phyloP scores from a whole-genome alignment of 2,329 filamentous ascomycete species.

The Penicillium sclerotigenum region DNA sequence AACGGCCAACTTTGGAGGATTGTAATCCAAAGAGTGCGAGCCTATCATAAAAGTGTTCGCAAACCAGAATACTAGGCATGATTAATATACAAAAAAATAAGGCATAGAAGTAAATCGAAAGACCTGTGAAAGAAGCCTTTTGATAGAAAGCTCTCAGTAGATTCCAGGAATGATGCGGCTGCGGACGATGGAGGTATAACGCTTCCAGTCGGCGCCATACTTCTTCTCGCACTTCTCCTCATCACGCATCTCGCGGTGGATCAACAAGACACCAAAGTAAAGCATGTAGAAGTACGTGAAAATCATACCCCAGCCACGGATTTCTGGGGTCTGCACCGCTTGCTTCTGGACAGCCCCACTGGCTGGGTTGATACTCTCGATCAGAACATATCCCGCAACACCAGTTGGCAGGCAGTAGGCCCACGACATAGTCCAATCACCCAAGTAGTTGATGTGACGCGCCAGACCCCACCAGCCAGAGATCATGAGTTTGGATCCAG shows the following conservation, averaged over 20 bases:
- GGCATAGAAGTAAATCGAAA: background rate
- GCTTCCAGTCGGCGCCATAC: slow-evolving; percentile 89
- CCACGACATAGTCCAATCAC: slow-evolving; percentile 93
- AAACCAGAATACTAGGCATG: background rate
- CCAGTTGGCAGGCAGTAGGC: slow-evolving; percentile 85
- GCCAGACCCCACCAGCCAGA: slow-evolving; percentile 92
- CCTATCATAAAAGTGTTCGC: background rate
- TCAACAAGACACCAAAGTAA: slow-evolving; percentile 82
- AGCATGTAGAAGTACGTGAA: slow-evolving; percentile 93
- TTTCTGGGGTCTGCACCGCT: slow-evolving; percentile 68
- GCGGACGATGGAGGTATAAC: slow-evolving; percentile 77
- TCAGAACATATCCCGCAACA: slow-evolving; percentile 74
- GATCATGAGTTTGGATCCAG: slow-evolving; percentile 74
- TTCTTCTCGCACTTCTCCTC: slow-evolving; percentile 88
- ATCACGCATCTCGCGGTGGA: slow-evolving; percentile 83
- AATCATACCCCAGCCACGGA: slow-evolving; percentile 77
- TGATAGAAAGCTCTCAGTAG: slow-evolving; percentile 55
- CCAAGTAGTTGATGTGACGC: slow-evolving; percentile 92
- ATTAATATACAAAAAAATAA: background rate
- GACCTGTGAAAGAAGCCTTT: background rate
- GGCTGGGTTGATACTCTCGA: slow-evolving; percentile 46
- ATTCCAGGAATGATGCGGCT: slow-evolving; percentile 81
- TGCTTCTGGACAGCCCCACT: slow-evolving; percentile 66
- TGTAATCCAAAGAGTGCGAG: background rate
- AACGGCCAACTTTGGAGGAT: background rate